Evolutionary conservation across 2,329 filamentous ascomycete genomes (phyloP).

Genomic region (Xylaria sp.): DNA sequence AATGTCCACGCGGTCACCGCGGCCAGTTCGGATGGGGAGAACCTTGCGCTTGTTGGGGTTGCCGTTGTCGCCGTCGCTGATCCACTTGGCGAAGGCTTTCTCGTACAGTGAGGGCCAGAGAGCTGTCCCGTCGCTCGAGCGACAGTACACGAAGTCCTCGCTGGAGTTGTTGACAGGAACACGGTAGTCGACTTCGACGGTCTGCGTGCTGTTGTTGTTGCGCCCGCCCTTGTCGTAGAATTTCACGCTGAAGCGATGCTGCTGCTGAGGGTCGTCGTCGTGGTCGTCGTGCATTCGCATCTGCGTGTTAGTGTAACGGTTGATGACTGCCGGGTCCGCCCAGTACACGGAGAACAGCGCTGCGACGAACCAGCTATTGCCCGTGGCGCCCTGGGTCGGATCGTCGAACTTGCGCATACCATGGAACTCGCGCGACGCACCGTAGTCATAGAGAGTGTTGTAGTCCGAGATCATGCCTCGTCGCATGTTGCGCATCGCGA

Average conservation of each 20-base stretch:
- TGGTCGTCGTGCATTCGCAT: slow-evolving; percentile 15
- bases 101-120: slow-evolving; percentile 54
- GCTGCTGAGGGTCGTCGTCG: slow-evolving; percentile 25
- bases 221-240: slow-evolving; percentile 53
- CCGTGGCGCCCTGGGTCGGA: slow-evolving; percentile 49
- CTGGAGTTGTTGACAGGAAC: slow-evolving; percentile 52
- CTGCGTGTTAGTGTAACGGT: slow-evolving; percentile 39
- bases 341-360: slow-evolving; percentile 53
- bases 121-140: slow-evolving; percentile 48
- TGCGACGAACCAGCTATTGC: slow-evolving; percentile 51
- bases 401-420: slow-evolving; percentile 46
- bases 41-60: background rate
- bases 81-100: slow-evolving; percentile 55
- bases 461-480: slow-evolving; percentile 43
- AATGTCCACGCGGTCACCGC: slow-evolving; percentile 47
- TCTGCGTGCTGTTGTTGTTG: slow-evolving; percentile 47
- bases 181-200: slow-evolving; percentile 50
- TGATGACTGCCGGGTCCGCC: slow-evolving; percentile 50
- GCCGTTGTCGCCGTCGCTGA: slow-evolving; percentile 34
- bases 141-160: slow-evolving; percentile 50
- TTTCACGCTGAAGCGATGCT: slow-evolving; percentile 40
- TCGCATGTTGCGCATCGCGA: slow-evolving; percentile 44
- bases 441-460: slow-evolving; percentile 33
- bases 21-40: background rate
- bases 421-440: slow-evolving; percentile 22